Base-by-base conservation (phyloP, 306 rosid species). In the Rosa rugosa region DNA sequence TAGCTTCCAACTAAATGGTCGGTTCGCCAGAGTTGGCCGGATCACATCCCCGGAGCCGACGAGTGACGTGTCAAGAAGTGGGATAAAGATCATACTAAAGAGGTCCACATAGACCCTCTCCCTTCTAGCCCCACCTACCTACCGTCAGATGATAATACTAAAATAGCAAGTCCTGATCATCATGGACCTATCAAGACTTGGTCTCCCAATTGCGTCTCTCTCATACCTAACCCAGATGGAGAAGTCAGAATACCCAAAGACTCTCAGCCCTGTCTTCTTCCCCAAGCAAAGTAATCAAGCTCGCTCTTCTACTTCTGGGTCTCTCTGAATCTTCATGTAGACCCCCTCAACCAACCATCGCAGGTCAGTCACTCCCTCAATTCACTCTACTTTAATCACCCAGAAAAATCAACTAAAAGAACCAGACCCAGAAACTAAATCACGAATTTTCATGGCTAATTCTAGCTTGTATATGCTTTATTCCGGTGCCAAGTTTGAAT, bases 241-340 rank as follows among this genome's bases (percentile, higher is more conserved):
- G 69, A 36, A 65, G 25, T 75, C 45, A 5, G 31, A 59, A 57
- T 44, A 17, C 16, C 41, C 40, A 11, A 5, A 16, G 70, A 34
- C 68, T 57, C 0, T 40, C 17, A 3, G 45, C 60, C 4, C 22
- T 44, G 31, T 75, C 71, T 62, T 75, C 47, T 49, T 69, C 10
- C 72, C 8, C 71, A 79, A 79, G 75, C 56, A 22, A 75, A 69
- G 77, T 23, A 46, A 77, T 49, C 20, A 82, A 82, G 31, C 70
- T 51, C 25, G 10, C 67, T 71, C 62, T 67, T 67, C 49, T 67
- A 38, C 76, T 74, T 57, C 69, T 74, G 77, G 54, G 77, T 57
- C 69, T 67, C 27, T 23, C 36, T 12, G 11, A 36, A 31, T 25
- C 17, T 2, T 40, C 57, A 12, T 50, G 69, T 6, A 20, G 63